A percentile compares a stretch with the other conserved stretches of the same genome.
phyloP scores from a whole-genome alignment of 352 stramenopile species.

The Phytophthora aleatoria region DNA sequence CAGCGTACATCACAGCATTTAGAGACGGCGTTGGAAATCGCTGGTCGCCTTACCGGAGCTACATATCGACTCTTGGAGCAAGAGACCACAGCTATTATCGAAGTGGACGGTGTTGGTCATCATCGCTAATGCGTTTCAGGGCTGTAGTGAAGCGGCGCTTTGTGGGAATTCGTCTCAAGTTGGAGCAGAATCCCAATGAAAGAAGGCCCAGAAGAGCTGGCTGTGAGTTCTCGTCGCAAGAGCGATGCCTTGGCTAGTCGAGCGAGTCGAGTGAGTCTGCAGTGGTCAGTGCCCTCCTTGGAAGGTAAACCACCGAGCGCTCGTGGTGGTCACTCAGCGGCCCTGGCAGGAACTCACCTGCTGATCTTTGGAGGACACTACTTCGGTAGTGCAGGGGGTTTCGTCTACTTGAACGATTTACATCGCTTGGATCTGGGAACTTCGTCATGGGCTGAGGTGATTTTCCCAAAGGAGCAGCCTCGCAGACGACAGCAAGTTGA shows the following conservation, averaged over 20 bases:
- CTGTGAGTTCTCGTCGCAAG: slow-evolving; percentile 28
- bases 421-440: slow-evolving; percentile 86
- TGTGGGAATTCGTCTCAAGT: slow-evolving; percentile 7
- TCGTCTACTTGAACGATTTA: slow-evolving; percentile 92
- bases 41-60: slow-evolving; percentile 44
- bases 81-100: slow-evolving; percentile 42
- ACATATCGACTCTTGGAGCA: slow-evolving; percentile 47
- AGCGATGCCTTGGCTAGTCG: slow-evolving; percentile 23
- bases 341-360: slow-evolving; percentile 80
- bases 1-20: slow-evolving; percentile 57
- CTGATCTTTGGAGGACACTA: slow-evolving; percentile 91
- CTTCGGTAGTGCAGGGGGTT: slow-evolving; percentile 83
- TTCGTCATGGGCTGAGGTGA: slow-evolving; percentile 74
- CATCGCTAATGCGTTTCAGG: not conserved
- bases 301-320: slow-evolving; percentile 60
- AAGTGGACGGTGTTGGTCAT: slow-evolving; percentile 57
- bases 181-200: slow-evolving; percentile 24
- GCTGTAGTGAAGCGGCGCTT: slow-evolving; percentile 16
- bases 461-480: slow-evolving; percentile 41
- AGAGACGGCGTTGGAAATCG: slow-evolving; percentile 57
- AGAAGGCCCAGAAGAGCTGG: slow-evolving; percentile 20
- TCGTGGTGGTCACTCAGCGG: slow-evolving; percentile 71
- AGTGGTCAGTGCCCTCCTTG: slow-evolving; percentile 62
- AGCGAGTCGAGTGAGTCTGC: slow-evolving; percentile 56
- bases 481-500: slow-evolving; percentile 24